Evolutionary conservation across 83 land plant species (phyloP).

Genomic region (Isoetes engelmannii): DNA sequence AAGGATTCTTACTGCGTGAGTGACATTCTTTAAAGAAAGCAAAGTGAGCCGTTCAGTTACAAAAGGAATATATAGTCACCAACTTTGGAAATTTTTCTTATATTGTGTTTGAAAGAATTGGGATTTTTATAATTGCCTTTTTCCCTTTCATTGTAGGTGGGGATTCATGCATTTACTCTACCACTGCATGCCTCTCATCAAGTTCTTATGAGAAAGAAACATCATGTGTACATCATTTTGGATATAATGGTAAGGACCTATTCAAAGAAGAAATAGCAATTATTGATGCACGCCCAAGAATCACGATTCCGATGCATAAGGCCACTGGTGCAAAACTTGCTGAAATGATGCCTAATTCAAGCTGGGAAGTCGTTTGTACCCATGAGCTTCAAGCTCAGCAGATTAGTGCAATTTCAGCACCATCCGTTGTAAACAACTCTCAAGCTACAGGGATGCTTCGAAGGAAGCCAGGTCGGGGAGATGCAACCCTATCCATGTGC

Average conservation of each 20-base stretch:
- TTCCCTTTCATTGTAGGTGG: slow-evolving; percentile 22
- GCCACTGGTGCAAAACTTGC: slow-evolving; percentile 27
- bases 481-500: slow-evolving; percentile 86
- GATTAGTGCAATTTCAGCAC: neutral
- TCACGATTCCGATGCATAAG: no score
- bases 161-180: slow-evolving; percentile 35
- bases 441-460: slow-evolving; percentile 52
- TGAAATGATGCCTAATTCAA: slow-evolving; percentile 11
- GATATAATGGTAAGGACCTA: no score
- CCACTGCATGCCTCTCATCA: neutral
- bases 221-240: no score
- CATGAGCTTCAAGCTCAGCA: slow-evolving; percentile 11
- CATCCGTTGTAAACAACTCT: neutral
- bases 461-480: slow-evolving; percentile 98
- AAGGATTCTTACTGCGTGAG: no score
- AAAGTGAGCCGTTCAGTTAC: no score
- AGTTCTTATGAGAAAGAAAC: neutral
- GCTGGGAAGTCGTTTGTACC: slow-evolving; percentile 10
- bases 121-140: neutral
- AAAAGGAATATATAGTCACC: neutral
- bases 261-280: no score
- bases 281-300: no score
- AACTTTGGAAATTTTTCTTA: neutral
- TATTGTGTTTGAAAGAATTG: neutral
- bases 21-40: no score